Evolutionary conservation across 768 basidiomycete species (phyloP).

Genomic region (Cystofilobasidium capitatum): DNA sequence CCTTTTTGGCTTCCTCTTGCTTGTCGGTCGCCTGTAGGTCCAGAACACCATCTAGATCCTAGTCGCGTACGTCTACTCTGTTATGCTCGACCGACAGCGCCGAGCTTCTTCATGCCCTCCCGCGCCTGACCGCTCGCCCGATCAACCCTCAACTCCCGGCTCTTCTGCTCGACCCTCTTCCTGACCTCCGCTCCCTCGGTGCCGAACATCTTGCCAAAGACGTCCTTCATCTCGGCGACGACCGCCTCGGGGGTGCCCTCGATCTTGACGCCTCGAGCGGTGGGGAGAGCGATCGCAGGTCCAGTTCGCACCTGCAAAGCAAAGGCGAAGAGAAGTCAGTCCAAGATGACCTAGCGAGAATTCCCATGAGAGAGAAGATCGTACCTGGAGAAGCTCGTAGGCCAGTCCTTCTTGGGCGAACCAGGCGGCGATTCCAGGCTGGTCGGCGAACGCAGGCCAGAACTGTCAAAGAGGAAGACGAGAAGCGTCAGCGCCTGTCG

Average conservation of each 20-base stretch:
- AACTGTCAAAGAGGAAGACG: neutral
- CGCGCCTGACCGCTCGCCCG: neutral
- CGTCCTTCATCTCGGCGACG: neutral
- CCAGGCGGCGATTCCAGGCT: neutral
- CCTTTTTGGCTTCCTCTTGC: too few relatives aligned
- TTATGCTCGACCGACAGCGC: neutral
- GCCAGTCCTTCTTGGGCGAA: neutral
- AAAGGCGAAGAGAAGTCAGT: too few relatives aligned
- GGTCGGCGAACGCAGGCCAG: neutral
- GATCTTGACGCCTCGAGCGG: neutral
- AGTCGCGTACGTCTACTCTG: too few relatives aligned
- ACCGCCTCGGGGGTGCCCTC: neutral
- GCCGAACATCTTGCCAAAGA: neutral
- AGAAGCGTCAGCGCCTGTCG: too few relatives aligned
- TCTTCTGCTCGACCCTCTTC: neutral
- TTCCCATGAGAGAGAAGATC: neutral
- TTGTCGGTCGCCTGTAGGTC: too few relatives aligned
- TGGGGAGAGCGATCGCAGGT: neutral
- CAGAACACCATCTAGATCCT: too few relatives aligned
- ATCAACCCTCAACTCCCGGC: neutral
- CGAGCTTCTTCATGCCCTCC: neutral
- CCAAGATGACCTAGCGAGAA: too few relatives aligned
- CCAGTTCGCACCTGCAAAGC: too few relatives aligned
- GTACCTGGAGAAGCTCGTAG: slow-evolving; percentile 1
- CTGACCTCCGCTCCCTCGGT: neutral